Conservation (phyloP, 2,329 filamentous ascomycete genomes). For the Alternaria longipes region DNA sequence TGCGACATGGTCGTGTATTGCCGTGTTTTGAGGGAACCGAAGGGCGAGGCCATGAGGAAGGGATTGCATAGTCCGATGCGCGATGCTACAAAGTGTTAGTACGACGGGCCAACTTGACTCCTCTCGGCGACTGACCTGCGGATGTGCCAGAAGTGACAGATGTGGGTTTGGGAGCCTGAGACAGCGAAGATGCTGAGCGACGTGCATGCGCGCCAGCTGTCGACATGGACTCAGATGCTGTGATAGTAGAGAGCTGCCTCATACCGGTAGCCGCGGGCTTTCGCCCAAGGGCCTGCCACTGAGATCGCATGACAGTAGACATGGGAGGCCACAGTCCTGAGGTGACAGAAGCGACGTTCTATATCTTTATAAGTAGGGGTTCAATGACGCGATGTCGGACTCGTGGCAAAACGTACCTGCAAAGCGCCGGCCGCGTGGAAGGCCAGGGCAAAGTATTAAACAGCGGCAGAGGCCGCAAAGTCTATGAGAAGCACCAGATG, state of each 20-base stretch:
- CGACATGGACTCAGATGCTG: slow-evolving; percentile 11
- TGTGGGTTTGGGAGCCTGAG: slow-evolving; percentile 11
- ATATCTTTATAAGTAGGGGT: slow-evolving; percentile 27
- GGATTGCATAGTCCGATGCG: slow-evolving; percentile 49
- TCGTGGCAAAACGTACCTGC: slow-evolving; percentile 56
- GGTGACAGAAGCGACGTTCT: slow-evolving; percentile 57
- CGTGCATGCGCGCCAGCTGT: slow-evolving; percentile 16
- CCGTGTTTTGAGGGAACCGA: slow-evolving; percentile 35
- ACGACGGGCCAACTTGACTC: background rate
- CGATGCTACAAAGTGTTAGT: slow-evolving; percentile 36
- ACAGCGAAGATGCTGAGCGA: slow-evolving; percentile 18
- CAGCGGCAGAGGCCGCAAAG: slow-evolving; percentile 46
- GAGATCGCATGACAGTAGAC: slow-evolving; percentile 47
- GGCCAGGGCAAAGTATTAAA: slow-evolving; percentile 55
- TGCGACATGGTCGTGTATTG: slow-evolving; percentile 54
- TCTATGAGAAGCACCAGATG: slow-evolving; percentile 28
- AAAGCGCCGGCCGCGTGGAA: slow-evolving; percentile 60
- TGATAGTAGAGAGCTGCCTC: slow-evolving; percentile 32
- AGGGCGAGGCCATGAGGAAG: slow-evolving; percentile 41
- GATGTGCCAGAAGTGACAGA: slow-evolving; percentile 27
- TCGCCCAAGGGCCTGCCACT: slow-evolving; percentile 44
- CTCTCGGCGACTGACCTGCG: slow-evolving; percentile 30
- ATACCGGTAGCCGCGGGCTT: slow-evolving; percentile 31
- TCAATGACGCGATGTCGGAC: slow-evolving; percentile 30
- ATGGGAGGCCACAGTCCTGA: slow-evolving; percentile 54